Evolutionary conservation across 352 stramenopile genomes (phyloP).

Genomic region (Phytopythium oedochilum): DNA sequence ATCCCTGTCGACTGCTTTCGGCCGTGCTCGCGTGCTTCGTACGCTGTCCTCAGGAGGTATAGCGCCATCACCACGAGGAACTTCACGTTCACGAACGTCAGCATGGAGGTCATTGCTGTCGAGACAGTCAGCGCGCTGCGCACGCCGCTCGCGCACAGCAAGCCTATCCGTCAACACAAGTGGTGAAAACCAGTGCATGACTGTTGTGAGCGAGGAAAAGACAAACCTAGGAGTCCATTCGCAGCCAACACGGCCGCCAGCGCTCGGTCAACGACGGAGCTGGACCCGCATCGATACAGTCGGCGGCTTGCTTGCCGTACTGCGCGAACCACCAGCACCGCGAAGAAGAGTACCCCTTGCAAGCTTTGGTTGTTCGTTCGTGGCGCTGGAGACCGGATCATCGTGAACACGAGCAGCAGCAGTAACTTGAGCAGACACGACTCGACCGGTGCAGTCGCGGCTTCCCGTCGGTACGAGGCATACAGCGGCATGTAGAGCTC

Average conservation of each 20-base stretch:
- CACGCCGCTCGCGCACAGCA: constrained; percentile 52
- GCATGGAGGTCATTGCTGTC: constrained; percentile 37
- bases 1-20: background rate
- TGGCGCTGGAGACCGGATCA: constrained; percentile 36
- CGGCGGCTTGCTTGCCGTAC: constrained; percentile 14
- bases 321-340: constrained; percentile 17
- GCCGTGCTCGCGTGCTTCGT: constrained; percentile 2
- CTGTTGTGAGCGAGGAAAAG: background rate
- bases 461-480: constrained; percentile 36
- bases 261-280: constrained; percentile 25
- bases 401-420: constrained; percentile 46
- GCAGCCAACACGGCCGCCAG: constrained; percentile 34
- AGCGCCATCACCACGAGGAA: constrained; percentile 19
- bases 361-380: constrained; percentile 33
- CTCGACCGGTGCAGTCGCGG: constrained; percentile 23
- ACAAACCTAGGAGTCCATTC: constrained; percentile 49
- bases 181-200: background rate
- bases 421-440: constrained; percentile 41
- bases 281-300: constrained; percentile 33
- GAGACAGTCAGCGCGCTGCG: constrained; percentile 60
- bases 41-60: constrained; percentile 8
- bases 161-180: constrained; percentile 11
- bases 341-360: constrained; percentile 46
- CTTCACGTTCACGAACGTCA: constrained; percentile 41
- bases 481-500: constrained; percentile 53